Percentiles rank a stretch among this genome's conserved stretches.
Evolutionary conservation across 2,329 filamentous ascomycete species (phyloP).

Genomic region (Curvularia eragrostidis): DNA sequence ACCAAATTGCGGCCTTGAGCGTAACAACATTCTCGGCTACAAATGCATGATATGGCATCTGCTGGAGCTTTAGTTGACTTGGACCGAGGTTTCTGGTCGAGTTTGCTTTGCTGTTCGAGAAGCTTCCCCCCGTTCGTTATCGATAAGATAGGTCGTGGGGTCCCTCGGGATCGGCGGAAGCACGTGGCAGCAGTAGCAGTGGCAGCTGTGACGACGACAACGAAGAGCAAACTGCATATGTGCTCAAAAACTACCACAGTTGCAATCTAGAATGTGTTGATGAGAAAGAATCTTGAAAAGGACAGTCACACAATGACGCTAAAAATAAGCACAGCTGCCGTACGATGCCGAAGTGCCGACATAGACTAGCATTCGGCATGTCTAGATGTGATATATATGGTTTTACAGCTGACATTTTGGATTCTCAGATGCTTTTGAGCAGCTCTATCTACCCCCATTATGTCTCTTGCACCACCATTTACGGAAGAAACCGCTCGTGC

Average conservation of each 20-base stretch:
- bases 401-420: neutral
- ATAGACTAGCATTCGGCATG: neutral
- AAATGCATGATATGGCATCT: neutral
- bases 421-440: neutral
- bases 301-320: neutral
- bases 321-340: neutral
- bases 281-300: too few species aligned
- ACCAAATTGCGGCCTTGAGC: neutral
- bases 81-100: neutral
- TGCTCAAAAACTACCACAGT: too few species aligned
- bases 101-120: neutral
- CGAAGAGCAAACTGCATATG: neutral
- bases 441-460: slow-evolving; percentile 21
- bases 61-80: neutral
- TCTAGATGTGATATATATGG: neutral
- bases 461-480: slow-evolving; percentile 71
- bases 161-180: neutral
- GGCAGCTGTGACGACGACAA: neutral
- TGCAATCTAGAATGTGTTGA: neutral
- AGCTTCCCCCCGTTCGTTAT: slow-evolving; percentile 1
- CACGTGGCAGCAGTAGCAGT: neutral
- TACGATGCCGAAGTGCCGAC: slow-evolving; percentile 19
- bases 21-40: neutral
- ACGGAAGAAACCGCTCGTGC: slow-evolving; percentile 72
- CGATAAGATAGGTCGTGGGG: slow-evolving; percentile 1